A percentile compares a stretch with the other conserved stretches of the same genome.
These are phyloP conservation scores for Cerrena zonata DNA, from an alignment of 1,284 basidiomycete genomes.

Conservation along the genomic window DNA sequence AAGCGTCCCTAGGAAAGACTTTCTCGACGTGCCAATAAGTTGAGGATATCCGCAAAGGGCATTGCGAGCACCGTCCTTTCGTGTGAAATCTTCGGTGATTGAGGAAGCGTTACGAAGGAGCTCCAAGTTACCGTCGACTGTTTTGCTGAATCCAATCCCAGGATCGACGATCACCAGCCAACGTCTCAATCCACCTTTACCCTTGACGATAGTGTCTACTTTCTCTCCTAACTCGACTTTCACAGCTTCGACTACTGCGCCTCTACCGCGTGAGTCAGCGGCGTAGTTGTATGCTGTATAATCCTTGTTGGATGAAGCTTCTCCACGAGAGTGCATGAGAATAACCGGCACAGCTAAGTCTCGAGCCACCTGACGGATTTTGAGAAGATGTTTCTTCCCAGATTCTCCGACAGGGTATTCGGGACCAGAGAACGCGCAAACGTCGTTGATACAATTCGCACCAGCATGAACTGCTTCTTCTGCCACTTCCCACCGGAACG, in stretches of 20 bases:
- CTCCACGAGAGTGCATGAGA: conserved; percentile 90
- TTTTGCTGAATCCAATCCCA: conserved; percentile 94
- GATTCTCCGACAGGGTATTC: conserved; percentile 39
- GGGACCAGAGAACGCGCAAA: conserved; percentile 74
- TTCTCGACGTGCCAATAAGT: conserved; percentile 77
- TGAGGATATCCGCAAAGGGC: conserved; percentile 62
- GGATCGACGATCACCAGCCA: conserved; percentile 94
- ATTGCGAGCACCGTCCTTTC: conserved; percentile 32
- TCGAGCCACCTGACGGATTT: conserved; percentile 68
- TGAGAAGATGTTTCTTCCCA: conserved; percentile 34
- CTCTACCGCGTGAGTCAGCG: conserved; percentile 19
- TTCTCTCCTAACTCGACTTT: conserved; percentile 68
- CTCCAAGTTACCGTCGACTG: conserved; percentile 68
- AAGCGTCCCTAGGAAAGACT: conserved; percentile 75
- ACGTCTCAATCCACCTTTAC: conserved; percentile 69
- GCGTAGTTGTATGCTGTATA: conserved; percentile 49
- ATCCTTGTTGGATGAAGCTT: conserved; percentile 68
- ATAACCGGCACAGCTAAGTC: conserved; percentile 67
- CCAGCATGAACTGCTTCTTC: conserved; percentile 74
- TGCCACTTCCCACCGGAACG: conserved; percentile 85
- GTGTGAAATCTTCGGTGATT: conserved; percentile 39
- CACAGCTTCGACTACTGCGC: conserved; percentile 67
- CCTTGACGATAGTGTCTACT: conserved; percentile 65
- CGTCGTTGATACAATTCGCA: conserved; percentile 93
- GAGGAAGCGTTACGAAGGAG: conserved; percentile 53